A percentile compares a stretch with the other conserved stretches of the same genome.
These are phyloP conservation scores for Nepenthes mirabilis DNA, from an alignment of 148 eudicot genomes.

Conservation along the genomic window DNA sequence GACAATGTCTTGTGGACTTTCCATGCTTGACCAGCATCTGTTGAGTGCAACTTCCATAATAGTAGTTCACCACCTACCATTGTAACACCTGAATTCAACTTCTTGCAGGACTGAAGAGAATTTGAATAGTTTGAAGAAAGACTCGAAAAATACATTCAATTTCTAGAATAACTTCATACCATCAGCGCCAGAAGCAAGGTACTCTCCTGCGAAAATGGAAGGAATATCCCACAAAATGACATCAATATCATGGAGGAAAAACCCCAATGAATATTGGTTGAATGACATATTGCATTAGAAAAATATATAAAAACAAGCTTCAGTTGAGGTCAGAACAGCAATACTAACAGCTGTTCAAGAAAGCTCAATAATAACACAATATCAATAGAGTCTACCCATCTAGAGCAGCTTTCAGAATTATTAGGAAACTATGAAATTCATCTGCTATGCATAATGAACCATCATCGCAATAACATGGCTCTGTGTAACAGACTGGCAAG, in stretches of 20 bases:
- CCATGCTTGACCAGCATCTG: conserved; percentile 69
- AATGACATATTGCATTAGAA: no score
- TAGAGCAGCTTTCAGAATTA: no score
- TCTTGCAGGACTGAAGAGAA: conserved; percentile 1
- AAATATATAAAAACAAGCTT: no score
- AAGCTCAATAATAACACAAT: no score
- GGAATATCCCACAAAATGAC: background rate
- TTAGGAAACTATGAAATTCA: no score
- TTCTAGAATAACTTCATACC: conserved; percentile 37
- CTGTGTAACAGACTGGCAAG: no score
- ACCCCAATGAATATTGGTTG: no score
- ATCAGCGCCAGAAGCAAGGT: conserved; percentile 95
- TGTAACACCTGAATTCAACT: conserved; percentile 10
- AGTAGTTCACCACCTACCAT: conserved; percentile 78
- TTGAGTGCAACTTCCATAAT: conserved; percentile 62
- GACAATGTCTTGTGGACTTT: conserved; percentile 76
- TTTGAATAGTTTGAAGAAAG: background rate
- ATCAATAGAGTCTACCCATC: no score
- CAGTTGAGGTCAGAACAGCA: no score
- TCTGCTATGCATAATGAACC: conserved; percentile 3
- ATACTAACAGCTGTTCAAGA: no score
- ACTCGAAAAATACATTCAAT: background rate
- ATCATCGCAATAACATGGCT: background rate
- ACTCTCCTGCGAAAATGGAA: conserved; percentile 50
- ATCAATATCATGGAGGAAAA: background rate